Evolutionary conservation across 2,329 filamentous ascomycete genomes (phyloP), one percentile per base, ranked within the genome.

Genomic region (Aspergillus brunneoviolaceus): DNA sequence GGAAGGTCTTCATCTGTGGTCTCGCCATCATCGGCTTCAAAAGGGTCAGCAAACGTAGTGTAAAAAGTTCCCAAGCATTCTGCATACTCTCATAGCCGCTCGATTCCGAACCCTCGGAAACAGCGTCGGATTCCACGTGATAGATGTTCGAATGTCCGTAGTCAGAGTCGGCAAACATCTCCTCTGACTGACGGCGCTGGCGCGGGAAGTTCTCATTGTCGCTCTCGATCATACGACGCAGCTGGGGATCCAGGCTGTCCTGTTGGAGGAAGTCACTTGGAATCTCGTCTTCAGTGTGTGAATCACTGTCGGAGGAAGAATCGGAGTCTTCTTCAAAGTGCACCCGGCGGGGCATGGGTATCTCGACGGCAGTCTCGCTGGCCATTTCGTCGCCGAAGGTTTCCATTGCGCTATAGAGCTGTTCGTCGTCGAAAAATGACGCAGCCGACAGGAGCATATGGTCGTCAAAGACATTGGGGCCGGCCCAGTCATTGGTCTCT

Each of bases 211-310:
- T 63, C 27, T 75, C 70, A n/a, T 76, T 78, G 64, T 91, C 87
- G 63, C 85, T 82, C 71, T 92, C 89, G 64, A 93, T 89, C 76
- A 91, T 87, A 48, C 85, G 84, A 64, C 89, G 88, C 69, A 94
- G 87, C 55, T 83, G 82, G 5, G 89, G 88, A 67, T 92, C 89
- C 5, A 94, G 81, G 16, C 85, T 83, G 70, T 86, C 89, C 74
- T 92, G 89, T 53, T 89, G 86, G 59, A 93, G 81, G 73, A 94
- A 94, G 60, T 94, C 87, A 71, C 92, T 87, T 1, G 90, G 89
- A 63, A 91, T 91, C 64, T 92, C 85, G 63, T 86, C 85, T 61
- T 85, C 74, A 0, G 72, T 75, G 58, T 75, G 73, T 1, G 74
- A 76, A 42, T 75, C 72, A 62, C 84, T 89, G 66, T 91, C 88